Percentiles rank a stretch among this genome's conserved stretches.
phyloP scores from a whole-genome alignment of 768 basidiomycete species.

The Suillus subaureus region DNA sequence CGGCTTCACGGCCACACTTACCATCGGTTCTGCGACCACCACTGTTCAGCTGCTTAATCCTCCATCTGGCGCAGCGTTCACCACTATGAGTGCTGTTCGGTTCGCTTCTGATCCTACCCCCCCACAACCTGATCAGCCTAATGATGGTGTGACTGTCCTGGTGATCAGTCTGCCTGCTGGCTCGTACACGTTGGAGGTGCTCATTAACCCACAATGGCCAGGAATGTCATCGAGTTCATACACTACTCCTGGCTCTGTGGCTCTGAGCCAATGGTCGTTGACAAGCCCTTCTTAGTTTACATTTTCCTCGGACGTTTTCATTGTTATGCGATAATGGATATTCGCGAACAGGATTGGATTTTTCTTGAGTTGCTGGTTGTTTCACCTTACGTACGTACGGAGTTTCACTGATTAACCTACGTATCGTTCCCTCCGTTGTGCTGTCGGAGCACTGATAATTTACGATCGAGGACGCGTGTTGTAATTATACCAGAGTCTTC shows the following conservation, averaged over 20 bases:
- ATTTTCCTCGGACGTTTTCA: constrained; percentile 6
- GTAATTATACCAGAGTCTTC: background rate
- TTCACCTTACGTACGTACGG: background rate
- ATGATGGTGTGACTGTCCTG: constrained; percentile 80
- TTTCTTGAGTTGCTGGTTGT: constrained; percentile 5
- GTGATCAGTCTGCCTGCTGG: constrained; percentile 68
- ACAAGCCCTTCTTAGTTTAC: constrained; percentile 60
- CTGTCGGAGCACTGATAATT: background rate
- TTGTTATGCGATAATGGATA: constrained; percentile 6
- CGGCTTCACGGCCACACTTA: constrained; percentile 74
- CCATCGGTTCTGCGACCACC: constrained; percentile 69
- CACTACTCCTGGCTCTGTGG: constrained; percentile 65
- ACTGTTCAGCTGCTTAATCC: constrained; percentile 67
- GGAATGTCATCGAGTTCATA: constrained; percentile 66
- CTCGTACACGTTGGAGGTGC: constrained; percentile 74
- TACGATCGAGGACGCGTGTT: background rate
- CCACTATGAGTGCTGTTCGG: constrained; percentile 54
- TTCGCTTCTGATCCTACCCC: constrained; percentile 62
- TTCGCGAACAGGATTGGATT: background rate
- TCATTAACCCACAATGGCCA: constrained; percentile 95
- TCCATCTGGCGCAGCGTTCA: constrained; percentile 66
- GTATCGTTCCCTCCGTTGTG: background rate
- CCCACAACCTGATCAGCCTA: constrained; percentile 72
- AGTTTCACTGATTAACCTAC: constrained; percentile 8
- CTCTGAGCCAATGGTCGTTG: constrained; percentile 73